Base-by-base conservation (phyloP, 352 stramenopile genomes). In the Pythium rhizo-oryzae region DNA sequence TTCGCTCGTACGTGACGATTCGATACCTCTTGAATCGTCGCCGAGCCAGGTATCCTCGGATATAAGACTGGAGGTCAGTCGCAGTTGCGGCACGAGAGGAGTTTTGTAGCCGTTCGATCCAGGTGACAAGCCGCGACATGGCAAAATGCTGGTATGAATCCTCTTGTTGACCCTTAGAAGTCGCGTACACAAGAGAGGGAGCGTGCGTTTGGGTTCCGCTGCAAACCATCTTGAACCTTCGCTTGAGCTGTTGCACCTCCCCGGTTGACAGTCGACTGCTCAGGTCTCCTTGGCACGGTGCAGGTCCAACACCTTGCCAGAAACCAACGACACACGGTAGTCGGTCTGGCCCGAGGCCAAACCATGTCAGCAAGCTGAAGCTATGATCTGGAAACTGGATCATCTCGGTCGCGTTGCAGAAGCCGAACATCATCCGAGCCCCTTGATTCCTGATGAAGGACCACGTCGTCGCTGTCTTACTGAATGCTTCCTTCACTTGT, bases 301-400 rank as follows among this genome's bases (percentile, higher is more conserved):
- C 44, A 52, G 54, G 70, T 19, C 61, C 65, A 28, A 65, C 30
- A 23, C 78, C 78, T 47, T 79, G 68, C 78, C 78, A 85, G 54
- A 85, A 82, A 16, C 21, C 78, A 5, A 81, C 59, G 15, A 85
- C 69, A 23, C 70, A 79, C 7, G 78, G 78, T 18, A 82, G 18
- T 25, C 50, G 15, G 13, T 62, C 37, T 19, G 67, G 54, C 0
- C 57, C 28, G 0, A 85, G 39, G 0, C 53, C 71, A 13, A 85
- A 57, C 61, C 66, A 82, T 13, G 59, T 81, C 49, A 79, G 60
- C 9, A 82, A 58, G 41, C 77, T 85, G 59, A 77, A 79, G 8
- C 19, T 46, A 24, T 58, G 37, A 12, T 13, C 11, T 18, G 33
- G 15, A 5, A 53, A 19, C 1, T 37, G 55, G 4, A 77, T 53